A percentile compares a stretch with the other conserved stretches of the same genome.
phyloP scores from a whole-genome alignment of 2,329 filamentous ascomycete species.

The Trichophyton mentagrophytes region DNA sequence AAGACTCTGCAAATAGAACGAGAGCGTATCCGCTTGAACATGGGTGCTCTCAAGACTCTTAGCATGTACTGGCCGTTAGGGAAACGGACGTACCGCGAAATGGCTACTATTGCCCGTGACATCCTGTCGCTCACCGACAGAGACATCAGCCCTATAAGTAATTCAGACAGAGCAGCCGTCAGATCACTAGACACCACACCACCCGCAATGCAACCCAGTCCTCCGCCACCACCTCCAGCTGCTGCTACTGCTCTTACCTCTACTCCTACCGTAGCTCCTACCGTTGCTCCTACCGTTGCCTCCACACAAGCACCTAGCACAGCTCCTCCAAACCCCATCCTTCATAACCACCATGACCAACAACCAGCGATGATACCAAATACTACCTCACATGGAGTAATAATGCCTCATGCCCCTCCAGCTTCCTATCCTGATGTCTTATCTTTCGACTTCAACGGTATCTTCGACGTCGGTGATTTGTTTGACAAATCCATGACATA shows the following conservation, averaged over 20 bases:
- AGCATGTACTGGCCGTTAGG: slow-evolving; percentile 26
- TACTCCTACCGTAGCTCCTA: neutral
- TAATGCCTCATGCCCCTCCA: neutral
- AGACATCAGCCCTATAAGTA: slow-evolving; percentile 6
- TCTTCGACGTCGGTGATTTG: neutral
- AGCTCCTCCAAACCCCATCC: neutral
- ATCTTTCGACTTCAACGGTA: neutral
- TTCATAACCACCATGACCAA: neutral
- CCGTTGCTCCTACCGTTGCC: too few species aligned
- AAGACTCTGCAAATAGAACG: slow-evolving; percentile 23
- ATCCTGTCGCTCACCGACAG: slow-evolving; percentile 14
- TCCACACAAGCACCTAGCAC: neutral
- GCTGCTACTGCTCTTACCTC: neutral
- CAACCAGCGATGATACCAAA: neutral
- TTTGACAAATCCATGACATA: slow-evolving; percentile 3
- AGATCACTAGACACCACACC: neutral
- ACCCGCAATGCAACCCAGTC: neutral
- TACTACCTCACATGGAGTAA: neutral
- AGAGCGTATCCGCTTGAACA: slow-evolving; percentile 29
- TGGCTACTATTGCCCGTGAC: slow-evolving; percentile 29
- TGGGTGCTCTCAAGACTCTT: slow-evolving; percentile 27
- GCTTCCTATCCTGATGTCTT: neutral
- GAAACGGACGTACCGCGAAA: slow-evolving; percentile 24
- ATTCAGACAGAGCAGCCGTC: neutral
- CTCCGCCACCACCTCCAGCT: neutral